Base-by-base conservation (phyloP, 2,329 filamentous ascomycete genomes). In the Didymella exigua region DNA sequence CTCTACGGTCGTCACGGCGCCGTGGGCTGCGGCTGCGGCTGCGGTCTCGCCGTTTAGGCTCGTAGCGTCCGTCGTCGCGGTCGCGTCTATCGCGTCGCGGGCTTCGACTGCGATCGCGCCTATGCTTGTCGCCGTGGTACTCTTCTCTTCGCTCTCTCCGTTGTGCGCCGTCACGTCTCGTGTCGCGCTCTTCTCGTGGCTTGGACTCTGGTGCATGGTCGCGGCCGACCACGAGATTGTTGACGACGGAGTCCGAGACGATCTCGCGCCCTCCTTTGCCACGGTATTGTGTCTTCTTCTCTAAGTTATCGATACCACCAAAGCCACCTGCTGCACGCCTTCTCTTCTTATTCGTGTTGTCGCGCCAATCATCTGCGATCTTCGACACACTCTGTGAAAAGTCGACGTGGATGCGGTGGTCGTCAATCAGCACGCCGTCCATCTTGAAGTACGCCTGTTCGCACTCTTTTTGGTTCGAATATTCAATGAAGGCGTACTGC, bases 401-500 rank as follows among this genome's bases (percentile, higher is more conserved):
- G 77, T 99, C 95, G 51, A 99, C 95, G 71, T 99, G 95, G 60
- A 99, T 99, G 36, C 95, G 88, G 62, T 96, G 90, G 67, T 99
- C 95, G 69, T 99, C 95, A 62, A 99, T 98, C 50, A 99, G 79
- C 1, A 98, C 93, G 2, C 89, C 91, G 74, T 99, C 92, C 95
- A 99, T 99, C 78, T 99, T 99, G 79, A 96, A 95, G 71, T 97
- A 99, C 2, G 95, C 95, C 47, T 90, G 86, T 77, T 99, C 95
- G 74, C 95, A 98, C 48, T 93, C 90, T 63, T 89, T 86, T 77
- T 97, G 95, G 50, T 96, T 89, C 54, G 93, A 90, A 68, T 93
- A 99, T 73, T 99, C 95, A 69, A 99, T 96, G 66, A 99, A 99
- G 1, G 95, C 92, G 72, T 99, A 99, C 74, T 99, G 95, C 43